Conservation (phyloP, 805 yeast genomes). For the Yamadazyma insecticola region DNA sequence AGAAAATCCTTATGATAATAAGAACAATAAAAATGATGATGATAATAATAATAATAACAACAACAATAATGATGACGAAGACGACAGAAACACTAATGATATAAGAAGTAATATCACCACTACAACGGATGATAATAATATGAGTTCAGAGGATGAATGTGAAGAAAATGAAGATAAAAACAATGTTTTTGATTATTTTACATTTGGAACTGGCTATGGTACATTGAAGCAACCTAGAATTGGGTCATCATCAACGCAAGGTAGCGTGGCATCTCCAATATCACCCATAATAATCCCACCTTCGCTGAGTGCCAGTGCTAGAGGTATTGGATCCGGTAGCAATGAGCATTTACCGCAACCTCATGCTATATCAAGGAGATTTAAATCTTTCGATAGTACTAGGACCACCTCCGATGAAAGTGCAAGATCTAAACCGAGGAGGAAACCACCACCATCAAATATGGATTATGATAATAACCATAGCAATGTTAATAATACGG, state of each 20-base stretch:
- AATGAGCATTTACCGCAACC: conserved; percentile 14
- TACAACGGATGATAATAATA: conserved; percentile 1
- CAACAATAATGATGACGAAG: background rate
- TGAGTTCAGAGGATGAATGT: too few species aligned
- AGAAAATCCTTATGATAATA: background rate
- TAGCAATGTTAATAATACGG: background rate
- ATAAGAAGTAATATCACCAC: too few species aligned
- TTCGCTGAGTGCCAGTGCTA: conserved; percentile 24
- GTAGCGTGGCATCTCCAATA: conserved; percentile 7
- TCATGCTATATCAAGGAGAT: conserved; percentile 2
- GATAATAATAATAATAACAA: background rate
- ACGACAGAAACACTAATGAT: background rate
- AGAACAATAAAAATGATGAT: conserved; percentile 1
- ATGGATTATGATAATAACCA: background rate
- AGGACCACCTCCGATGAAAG: conserved; percentile 9
- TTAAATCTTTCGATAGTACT: conserved; percentile 10
- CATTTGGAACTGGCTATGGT: too few species aligned
- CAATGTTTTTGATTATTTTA: too few species aligned
- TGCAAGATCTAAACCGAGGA: conserved; percentile 9
- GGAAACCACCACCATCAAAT: conserved; percentile 26
- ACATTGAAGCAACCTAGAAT: background rate
- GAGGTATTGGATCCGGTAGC: conserved; percentile 19
- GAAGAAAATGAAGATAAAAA: too few species aligned
- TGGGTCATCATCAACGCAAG: too few species aligned
- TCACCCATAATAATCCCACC: conserved; percentile 25